Evolutionary conservation across 192 early-diverging fungal genomes (phyloP).

Genomic region (Umbelopsis ramanniana): DNA sequence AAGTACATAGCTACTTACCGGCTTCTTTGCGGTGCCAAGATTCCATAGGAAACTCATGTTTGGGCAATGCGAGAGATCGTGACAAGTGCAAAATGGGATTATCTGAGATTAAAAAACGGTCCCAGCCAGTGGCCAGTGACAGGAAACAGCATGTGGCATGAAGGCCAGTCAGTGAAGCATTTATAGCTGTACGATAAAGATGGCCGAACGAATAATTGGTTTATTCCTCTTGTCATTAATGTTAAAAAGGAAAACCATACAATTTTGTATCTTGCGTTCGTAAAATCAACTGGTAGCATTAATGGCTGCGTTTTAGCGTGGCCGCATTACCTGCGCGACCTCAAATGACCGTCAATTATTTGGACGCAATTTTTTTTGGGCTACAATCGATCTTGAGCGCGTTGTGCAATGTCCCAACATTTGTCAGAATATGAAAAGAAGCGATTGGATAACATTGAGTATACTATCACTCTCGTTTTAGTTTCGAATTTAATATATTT

Average conservation of each 20-base stretch:
- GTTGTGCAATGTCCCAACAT: neutral
- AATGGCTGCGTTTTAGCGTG: too few relatives aligned
- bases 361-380: neutral
- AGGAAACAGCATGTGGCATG: too few relatives aligned
- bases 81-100: neutral
- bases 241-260: too few relatives aligned
- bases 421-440: conserved; percentile 43
- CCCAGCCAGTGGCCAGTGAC: too few relatives aligned
- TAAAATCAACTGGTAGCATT: too few relatives aligned
- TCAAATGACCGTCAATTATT: neutral
- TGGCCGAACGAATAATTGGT: too few relatives aligned
- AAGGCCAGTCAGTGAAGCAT: too few relatives aligned
- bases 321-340: too few relatives aligned
- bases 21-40: conserved; percentile 26
- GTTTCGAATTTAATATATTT: neutral
- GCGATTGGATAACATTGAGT: conserved; percentile 40
- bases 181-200: too few relatives aligned
- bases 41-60: conserved; percentile 35
- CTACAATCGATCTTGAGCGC: neutral
- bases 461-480: neutral
- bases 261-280: too few relatives aligned
- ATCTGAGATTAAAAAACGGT: neutral
- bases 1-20: neutral
- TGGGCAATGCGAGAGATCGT: neutral
- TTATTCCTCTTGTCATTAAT: too few relatives aligned